phyloP scores from a whole-genome alignment of 1,284 basidiomycete species.

The Ceratobasidium sp. region DNA sequence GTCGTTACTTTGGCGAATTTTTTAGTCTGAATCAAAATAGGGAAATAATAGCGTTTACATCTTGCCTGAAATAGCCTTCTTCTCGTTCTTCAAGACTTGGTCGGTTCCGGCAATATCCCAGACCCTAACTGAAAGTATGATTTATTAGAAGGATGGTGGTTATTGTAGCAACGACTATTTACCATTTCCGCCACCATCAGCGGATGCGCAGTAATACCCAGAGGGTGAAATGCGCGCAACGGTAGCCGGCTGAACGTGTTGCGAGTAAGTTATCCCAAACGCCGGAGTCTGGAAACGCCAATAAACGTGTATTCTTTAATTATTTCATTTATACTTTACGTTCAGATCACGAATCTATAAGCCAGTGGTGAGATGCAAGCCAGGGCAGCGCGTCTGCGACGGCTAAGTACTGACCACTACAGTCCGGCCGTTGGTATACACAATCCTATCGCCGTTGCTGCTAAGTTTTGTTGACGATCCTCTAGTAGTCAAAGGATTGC shows the following conservation, averaged over 20 bases:
- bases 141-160: not conserved
- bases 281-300: constrained; percentile 59
- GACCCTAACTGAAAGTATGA: constrained; percentile 67
- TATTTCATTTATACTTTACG: constrained; percentile 49
- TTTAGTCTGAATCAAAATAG: not conserved
- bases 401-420: constrained; percentile 68
- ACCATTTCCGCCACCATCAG: constrained; percentile 80
- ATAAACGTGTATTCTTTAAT: not conserved
- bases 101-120: constrained; percentile 95
- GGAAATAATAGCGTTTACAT: constrained; percentile 61
- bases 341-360: constrained; percentile 66
- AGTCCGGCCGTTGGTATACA: constrained; percentile 84
- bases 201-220: constrained; percentile 94
- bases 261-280: constrained; percentile 67
- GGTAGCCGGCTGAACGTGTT: constrained; percentile 83
- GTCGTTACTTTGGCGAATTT: constrained; percentile 68
- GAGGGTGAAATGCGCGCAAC: constrained; percentile 92
- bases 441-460: constrained; percentile 80
- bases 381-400: not conserved
- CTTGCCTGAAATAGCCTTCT: constrained; percentile 78
- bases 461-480: constrained; percentile 82
- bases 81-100: constrained; percentile 82
- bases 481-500: constrained; percentile 75
- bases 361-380: not conserved
- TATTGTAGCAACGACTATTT: constrained; percentile 44